These are phyloP conservation scores for Omphalea diandra DNA, from an alignment of 441 rosid genomes.

Conservation along the genomic window DNA sequence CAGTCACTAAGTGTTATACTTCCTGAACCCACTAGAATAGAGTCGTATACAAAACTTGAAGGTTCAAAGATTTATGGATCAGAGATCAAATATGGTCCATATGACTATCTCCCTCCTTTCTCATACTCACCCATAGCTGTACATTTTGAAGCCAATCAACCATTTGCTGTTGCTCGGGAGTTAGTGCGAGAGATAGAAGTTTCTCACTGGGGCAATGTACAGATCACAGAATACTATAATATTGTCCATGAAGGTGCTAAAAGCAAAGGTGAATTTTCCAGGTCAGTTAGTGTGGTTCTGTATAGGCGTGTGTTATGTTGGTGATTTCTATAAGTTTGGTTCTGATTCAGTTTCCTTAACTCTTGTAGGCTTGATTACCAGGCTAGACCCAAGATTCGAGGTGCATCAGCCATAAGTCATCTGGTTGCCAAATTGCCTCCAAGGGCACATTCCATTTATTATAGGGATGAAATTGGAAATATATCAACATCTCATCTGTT, in stretches of 20 bases:
- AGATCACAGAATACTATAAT: conserved; percentile 80
- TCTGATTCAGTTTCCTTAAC: conserved; percentile 24
- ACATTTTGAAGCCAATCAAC: conserved; percentile 86
- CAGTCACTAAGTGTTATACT: conserved; percentile 74
- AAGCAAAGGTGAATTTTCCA: conserved; percentile 90
- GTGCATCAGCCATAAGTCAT: conserved; percentile 70
- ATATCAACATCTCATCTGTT: conserved; percentile 85
- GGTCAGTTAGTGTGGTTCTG: conserved; percentile 41
- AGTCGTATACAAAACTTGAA: conserved; percentile 74
- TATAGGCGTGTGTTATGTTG: neutral
- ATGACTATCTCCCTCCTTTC: conserved; percentile 67
- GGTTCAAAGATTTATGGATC: conserved; percentile 60
- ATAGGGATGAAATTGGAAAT: conserved; percentile 95
- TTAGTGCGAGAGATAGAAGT: conserved; percentile 87
- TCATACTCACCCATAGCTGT: conserved; percentile 63
- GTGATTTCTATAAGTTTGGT: conserved; percentile 1
- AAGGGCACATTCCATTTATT: conserved; percentile 87
- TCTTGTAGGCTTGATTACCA: conserved; percentile 80
- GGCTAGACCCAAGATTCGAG: conserved; percentile 61
- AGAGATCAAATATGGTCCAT: conserved; percentile 92
- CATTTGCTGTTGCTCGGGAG: conserved; percentile 77
- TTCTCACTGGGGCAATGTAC: conserved; percentile 97
- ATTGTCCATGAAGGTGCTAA: conserved; percentile 77
- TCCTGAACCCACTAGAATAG: conserved; percentile 69
- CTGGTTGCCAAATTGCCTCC: conserved; percentile 87